phyloP scores from a whole-genome alignment of 2,329 filamentous ascomycete genomes.

The Diaporthe batatas region DNA sequence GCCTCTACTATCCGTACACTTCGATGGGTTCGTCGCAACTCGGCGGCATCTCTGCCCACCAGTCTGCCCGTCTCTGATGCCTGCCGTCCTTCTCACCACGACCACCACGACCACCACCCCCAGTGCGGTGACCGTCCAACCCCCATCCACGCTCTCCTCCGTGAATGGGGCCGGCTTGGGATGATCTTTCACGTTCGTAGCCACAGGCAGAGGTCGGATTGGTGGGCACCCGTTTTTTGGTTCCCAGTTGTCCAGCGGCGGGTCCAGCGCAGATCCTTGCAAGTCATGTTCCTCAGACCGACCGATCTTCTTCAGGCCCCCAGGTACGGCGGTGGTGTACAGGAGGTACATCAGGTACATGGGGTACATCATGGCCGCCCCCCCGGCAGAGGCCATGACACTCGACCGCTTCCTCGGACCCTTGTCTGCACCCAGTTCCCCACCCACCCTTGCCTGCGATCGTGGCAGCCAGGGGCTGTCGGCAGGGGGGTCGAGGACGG shows the following conservation, averaged over 20 bases:
- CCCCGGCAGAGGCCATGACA: constrained; percentile 27
- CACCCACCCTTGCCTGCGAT: constrained; percentile 40
- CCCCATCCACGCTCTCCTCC: background rate
- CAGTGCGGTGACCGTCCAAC: background rate
- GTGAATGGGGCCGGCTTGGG: constrained; percentile 29
- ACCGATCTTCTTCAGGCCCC: background rate
- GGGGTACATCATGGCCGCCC: constrained; percentile 16
- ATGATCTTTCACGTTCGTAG: constrained; percentile 35
- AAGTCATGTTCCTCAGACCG: constrained; percentile 36
- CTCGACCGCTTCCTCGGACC: constrained; percentile 33
- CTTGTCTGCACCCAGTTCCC: constrained; percentile 41
- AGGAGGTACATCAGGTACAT: background rate
- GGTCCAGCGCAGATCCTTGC: constrained; percentile 40
- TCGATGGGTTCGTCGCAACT: constrained; percentile 39
- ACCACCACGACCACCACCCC: background rate
- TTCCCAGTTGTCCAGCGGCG: constrained; percentile 24
- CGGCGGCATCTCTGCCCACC: constrained; percentile 34
- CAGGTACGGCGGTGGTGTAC: constrained; percentile 10
- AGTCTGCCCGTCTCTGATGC: background rate
- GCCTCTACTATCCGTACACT: too few relatives aligned
- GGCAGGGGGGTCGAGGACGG: constrained; percentile 41
- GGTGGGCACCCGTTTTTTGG: constrained; percentile 38
- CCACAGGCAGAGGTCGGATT: constrained; percentile 37
- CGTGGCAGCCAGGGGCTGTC: constrained; percentile 36
- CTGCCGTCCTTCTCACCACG: background rate